A percentile compares a stretch with the other conserved stretches of the same genome.
Evolutionary conservation across 306 rosid species (phyloP).

Genomic region (Ceratonia siliqua): DNA sequence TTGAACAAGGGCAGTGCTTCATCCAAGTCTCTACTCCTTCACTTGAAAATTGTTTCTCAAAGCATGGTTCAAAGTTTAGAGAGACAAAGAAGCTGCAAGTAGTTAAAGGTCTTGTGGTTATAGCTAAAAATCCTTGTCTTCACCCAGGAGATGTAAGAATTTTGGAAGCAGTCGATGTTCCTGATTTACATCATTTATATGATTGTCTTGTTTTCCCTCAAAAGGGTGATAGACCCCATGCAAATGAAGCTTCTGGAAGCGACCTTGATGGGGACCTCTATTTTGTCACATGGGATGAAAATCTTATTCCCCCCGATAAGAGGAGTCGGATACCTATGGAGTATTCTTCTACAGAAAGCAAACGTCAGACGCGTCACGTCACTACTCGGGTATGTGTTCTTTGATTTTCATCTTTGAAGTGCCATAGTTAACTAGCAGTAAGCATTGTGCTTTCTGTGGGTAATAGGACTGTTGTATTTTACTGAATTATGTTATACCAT

Average conservation of each 20-base stretch:
- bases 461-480: background rate
- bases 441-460: slow-evolving; percentile 15
- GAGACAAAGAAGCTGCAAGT: slow-evolving; percentile 50
- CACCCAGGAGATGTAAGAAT: slow-evolving; percentile 81
- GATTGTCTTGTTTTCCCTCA: slow-evolving; percentile 93
- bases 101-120: slow-evolving; percentile 53
- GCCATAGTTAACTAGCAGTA: too few relatives aligned
- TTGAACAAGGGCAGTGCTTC: slow-evolving; percentile 70
- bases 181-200: slow-evolving; percentile 66
- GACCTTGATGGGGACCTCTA: slow-evolving; percentile 94
- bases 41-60: slow-evolving; percentile 58
- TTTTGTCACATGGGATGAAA: slow-evolving; percentile 90
- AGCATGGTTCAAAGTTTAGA: slow-evolving; percentile 57
- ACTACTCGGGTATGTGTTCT: slow-evolving; percentile 33
- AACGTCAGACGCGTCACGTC: slow-evolving; percentile 15
- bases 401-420: background rate
- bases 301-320: slow-evolving; percentile 65
- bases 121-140: slow-evolving; percentile 74
- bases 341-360: slow-evolving; percentile 46
- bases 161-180: slow-evolving; percentile 86
- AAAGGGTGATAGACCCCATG: slow-evolving; percentile 86
- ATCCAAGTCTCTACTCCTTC: slow-evolving; percentile 60
- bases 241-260: slow-evolving; percentile 96
- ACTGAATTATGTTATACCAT: background rate
- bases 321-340: slow-evolving; percentile 60